Conservation (phyloP, 176 grass and related monocot species). For the Aegilops bicornis region DNA sequence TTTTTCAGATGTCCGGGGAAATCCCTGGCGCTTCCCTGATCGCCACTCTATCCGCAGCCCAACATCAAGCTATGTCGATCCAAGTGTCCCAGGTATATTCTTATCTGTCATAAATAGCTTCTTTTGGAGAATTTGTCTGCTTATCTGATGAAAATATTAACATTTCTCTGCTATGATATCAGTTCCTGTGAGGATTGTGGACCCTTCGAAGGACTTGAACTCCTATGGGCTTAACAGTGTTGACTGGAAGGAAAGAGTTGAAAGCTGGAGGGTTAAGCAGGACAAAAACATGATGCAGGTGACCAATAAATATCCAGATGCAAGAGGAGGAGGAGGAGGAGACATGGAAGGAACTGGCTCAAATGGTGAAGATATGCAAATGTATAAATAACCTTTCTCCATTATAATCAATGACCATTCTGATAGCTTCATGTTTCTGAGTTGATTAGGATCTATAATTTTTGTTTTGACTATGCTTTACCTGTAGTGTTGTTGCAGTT, state of each 20-base stretch:
- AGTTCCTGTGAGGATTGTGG: slow-evolving; percentile 99
- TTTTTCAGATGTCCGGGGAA: slow-evolving; percentile 78
- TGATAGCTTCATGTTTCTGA: not conserved
- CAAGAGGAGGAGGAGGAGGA: slow-evolving; percentile 64
- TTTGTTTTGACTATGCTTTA: not conserved
- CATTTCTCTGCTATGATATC: slow-evolving; percentile 44
- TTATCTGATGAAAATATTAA: not conserved
- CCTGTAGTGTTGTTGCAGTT: not conserved
- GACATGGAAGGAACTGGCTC: slow-evolving; percentile 98
- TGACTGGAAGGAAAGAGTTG: slow-evolving; percentile 99
- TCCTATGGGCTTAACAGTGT: slow-evolving; percentile 88
- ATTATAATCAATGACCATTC: not conserved
- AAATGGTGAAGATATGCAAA: slow-evolving; percentile 98
- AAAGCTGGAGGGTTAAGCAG: slow-evolving; percentile 96
- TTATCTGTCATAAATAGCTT: slow-evolving; percentile 22
- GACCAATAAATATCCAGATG: slow-evolving; percentile 82
- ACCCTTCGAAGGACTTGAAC: slow-evolving; percentile 97
- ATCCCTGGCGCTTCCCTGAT: slow-evolving; percentile 96
- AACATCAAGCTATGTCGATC: slow-evolving; percentile 94
- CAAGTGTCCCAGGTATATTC: slow-evolving; percentile 86
- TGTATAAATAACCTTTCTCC: slow-evolving; percentile 39
- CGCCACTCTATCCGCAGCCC: slow-evolving; percentile 95
- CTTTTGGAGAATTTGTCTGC: not conserved
- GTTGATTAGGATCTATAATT: not conserved
- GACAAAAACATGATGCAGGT: slow-evolving; percentile 95